Evolutionary conservation across 2,329 filamentous ascomycete genomes (phyloP), one percentile per base, ranked within the genome.

Genomic region (Achaetomium macrosporum): DNA sequence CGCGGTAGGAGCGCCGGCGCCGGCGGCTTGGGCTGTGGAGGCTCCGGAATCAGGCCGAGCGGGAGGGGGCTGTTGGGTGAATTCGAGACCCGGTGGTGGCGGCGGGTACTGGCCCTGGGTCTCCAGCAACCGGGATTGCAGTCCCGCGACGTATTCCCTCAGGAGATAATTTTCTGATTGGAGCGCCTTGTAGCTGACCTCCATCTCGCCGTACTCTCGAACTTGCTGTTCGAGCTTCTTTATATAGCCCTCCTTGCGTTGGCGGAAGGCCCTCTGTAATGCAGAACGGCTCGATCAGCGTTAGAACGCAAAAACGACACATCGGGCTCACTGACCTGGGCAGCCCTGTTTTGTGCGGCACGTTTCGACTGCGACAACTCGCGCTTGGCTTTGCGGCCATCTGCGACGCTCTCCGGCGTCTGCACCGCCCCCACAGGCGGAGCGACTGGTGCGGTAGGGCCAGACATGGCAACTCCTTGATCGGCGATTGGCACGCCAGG

Each of bases 221-320:
- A 96, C 90, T 68, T 97, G 89, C 66, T 93, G 87, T 71, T 99
- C 93, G 7, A 99, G 80, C 69, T 95, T 95, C 75, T 95, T 95
- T 70, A 99, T 99, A 69, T 99, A 96, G 42, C 89, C 88, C 71
- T 99, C 93, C 69, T 99, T 99, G 58, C 93, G 87, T 73, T 97
- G 91, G 40, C 93, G 88, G 72, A 99, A 99, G 40, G 93, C 93
- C 68, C 93, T 84, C 92, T 99, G 63, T 59, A 19, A 50, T 68
- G 13, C 53, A 13, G 19, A 15, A 29, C 15, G 17, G 47, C 36
- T 56, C 53, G 53, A 57, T 57, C 45, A 57, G 56, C 42, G 2
- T 35, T 56, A 7, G 16, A 30, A 33, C 47, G 56, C 47, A 45
- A 50, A 54, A 59, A 42, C 33, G 16, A 43, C 25, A 31, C 47